phyloP scores from a whole-genome alignment of 345 rosid genomes.

The Citrus reticulata region DNA sequence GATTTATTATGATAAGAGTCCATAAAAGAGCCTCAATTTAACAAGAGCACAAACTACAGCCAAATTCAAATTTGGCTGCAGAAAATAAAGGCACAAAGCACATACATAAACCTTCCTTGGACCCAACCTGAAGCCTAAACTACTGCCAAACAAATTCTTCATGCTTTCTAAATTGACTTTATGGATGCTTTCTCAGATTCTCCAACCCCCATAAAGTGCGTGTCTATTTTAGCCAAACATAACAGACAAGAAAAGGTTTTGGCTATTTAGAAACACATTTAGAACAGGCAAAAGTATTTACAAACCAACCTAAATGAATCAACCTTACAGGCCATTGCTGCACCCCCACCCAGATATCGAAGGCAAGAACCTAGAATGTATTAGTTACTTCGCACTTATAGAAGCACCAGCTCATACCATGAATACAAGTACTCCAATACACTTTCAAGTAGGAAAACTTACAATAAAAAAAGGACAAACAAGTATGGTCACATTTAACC shows the following conservation, averaged over 20 bases:
- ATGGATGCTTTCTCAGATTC: not conserved
- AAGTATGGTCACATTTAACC: not conserved
- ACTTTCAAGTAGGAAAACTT: not conserved
- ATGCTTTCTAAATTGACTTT: not conserved
- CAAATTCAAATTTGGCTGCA: too few species aligned
- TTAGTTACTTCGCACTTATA: not conserved
- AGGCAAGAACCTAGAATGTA: constrained; percentile 1
- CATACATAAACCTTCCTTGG: too few species aligned
- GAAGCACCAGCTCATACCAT: not conserved
- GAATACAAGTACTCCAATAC: not conserved
- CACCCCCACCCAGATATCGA: not conserved
- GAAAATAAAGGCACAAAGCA: not conserved
- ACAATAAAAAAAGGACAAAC: not conserved
- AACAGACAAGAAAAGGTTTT: not conserved
- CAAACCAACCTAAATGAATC: not conserved
- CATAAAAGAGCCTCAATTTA: not conserved
- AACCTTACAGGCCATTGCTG: not conserved
- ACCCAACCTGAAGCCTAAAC: not conserved
- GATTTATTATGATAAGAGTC: not conserved
- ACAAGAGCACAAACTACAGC: not conserved
- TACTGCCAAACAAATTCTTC: not conserved
- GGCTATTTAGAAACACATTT: not conserved
- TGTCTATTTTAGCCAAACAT: not conserved
- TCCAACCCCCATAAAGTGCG: not conserved
- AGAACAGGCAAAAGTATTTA: not conserved